Evolutionary conservation across 805 yeast species (phyloP).

Genomic region (Huiozyma naganishii): DNA sequence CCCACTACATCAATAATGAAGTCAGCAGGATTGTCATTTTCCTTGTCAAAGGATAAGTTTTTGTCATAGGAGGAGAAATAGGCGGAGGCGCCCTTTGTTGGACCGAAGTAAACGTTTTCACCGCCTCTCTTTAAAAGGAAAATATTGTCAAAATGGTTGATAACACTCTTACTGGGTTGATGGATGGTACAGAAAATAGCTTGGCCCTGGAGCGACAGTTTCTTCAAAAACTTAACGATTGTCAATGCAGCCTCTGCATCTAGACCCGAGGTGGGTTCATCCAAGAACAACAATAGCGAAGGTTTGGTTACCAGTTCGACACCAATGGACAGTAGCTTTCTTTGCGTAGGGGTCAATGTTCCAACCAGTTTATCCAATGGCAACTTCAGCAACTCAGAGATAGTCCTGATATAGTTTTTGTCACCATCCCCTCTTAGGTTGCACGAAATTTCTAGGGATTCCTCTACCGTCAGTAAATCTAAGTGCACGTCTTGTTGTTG

Average conservation of each 20-base stretch:
- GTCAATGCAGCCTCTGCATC: slow-evolving; percentile 54
- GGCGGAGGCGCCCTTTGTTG: slow-evolving; percentile 47
- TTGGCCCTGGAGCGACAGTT: slow-evolving; percentile 41
- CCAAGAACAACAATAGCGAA: slow-evolving; percentile 36
- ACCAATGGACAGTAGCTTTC: slow-evolving; percentile 43
- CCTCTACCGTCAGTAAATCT: slow-evolving; percentile 40
- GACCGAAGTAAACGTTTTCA: slow-evolving; percentile 61
- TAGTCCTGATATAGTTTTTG: slow-evolving; percentile 20
- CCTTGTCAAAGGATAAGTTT: slow-evolving; percentile 42
- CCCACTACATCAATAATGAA: slow-evolving; percentile 62
- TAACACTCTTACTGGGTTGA: slow-evolving; percentile 53
- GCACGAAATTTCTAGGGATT: slow-evolving; percentile 43
- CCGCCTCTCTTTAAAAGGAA: slow-evolving; percentile 61
- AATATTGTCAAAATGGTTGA: slow-evolving; percentile 49
- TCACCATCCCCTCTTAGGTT: slow-evolving; percentile 33
- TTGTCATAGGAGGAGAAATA: slow-evolving; percentile 43
- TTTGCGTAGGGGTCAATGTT: slow-evolving; percentile 45
- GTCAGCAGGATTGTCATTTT: slow-evolving; percentile 61
- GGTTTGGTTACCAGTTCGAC: slow-evolving; percentile 47
- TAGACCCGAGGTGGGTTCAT: slow-evolving; percentile 51
- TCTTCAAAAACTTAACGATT: slow-evolving; percentile 39
- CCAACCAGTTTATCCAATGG: slow-evolving; percentile 34
- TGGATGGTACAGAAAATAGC: slow-evolving; percentile 55
- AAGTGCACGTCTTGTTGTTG: slow-evolving; percentile 50
- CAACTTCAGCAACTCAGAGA: slow-evolving; percentile 34